phyloP scores from a whole-genome alignment of 1,284 basidiomycete genomes.

The Vanrija sp. region DNA sequence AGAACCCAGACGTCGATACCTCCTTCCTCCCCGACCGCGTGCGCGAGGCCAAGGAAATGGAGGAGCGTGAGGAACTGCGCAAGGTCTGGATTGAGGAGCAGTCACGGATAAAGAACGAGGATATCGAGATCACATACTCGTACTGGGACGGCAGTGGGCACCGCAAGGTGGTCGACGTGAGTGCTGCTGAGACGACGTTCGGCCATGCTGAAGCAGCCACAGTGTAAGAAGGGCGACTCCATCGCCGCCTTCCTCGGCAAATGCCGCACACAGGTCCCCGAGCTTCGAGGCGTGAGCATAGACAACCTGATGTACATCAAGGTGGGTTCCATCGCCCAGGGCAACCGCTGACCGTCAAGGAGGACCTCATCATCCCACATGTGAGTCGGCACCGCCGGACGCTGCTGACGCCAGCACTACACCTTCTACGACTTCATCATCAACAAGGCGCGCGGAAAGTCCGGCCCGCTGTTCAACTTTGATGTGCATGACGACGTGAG shows the following conservation, averaged over 20 bases:
- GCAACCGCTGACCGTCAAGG: conserved; percentile 53
- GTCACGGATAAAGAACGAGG: conserved; percentile 40
- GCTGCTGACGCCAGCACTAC: conserved; percentile 64
- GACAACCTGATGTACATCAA: conserved; percentile 99
- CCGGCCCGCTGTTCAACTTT: conserved; percentile 96
- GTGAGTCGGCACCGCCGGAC: conserved; percentile 51
- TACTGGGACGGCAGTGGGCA: conserved; percentile 99
- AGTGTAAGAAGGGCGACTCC: conserved; percentile 98
- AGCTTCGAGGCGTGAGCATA: conserved; percentile 80
- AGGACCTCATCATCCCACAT: conserved; percentile 92
- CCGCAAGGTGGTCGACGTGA: conserved; percentile 81
- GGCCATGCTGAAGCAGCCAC: conserved; percentile 1
- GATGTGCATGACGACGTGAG: conserved; percentile 99
- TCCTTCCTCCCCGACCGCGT: conserved; percentile 97
- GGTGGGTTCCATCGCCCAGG: conserved; percentile 49
- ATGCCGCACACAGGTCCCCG: conserved; percentile 86
- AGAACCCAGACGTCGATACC: conserved; percentile 95
- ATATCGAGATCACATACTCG: conserved; percentile 63
- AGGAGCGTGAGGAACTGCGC: conserved; percentile 79
- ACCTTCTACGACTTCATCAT: conserved; percentile 99
- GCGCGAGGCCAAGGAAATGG: conserved; percentile 85
- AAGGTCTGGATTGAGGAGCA: conserved; percentile 88
- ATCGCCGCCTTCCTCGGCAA: conserved; percentile 87
- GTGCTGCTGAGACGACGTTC: conserved; percentile 47
- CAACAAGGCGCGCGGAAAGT: conserved; percentile 97